Percentiles rank a stretch among this genome's conserved stretches.
phyloP scores from a whole-genome alignment of 2,329 filamentous ascomycete genomes.

The Trichoderma asperellum region DNA sequence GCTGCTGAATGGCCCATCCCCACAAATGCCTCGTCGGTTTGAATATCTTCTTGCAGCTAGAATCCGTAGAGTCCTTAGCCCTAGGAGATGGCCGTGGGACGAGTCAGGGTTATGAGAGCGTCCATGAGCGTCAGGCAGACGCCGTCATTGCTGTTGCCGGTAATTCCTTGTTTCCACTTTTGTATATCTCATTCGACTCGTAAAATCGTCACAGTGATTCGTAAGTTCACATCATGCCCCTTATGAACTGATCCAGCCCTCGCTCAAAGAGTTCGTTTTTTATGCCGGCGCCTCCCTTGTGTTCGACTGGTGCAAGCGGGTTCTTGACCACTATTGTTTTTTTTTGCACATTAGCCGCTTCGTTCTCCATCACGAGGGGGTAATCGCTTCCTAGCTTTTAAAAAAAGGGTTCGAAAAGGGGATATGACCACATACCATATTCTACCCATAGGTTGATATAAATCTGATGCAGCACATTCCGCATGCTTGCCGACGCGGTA shows the following conservation, averaged over 20 bases:
- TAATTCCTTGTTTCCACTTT: not conserved
- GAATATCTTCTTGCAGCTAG: not conserved
- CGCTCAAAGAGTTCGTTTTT: slow-evolving; percentile 73
- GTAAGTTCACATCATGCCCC: slow-evolving; percentile 59
- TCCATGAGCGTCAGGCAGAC: not conserved
- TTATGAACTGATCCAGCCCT: slow-evolving; percentile 76
- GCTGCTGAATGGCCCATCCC: not conserved
- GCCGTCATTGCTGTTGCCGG: not conserved
- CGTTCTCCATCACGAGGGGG: not conserved
- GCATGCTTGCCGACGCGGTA: slow-evolving; percentile 84
- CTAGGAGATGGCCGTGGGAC: not conserved
- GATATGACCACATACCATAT: slow-evolving; percentile 65
- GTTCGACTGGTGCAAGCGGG: slow-evolving; percentile 68
- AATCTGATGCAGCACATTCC: slow-evolving; percentile 94
- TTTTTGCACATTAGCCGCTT: not conserved
- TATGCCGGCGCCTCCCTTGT: slow-evolving; percentile 70
- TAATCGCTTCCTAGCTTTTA: not conserved
- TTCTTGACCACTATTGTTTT: slow-evolving; percentile 64
- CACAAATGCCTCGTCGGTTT: not conserved
- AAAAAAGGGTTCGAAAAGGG: not conserved
- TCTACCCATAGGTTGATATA: slow-evolving; percentile 98
- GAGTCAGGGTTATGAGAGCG: not conserved
- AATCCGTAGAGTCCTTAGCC: not conserved
- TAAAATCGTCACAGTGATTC: not conserved
- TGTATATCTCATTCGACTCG: not conserved